These are phyloP conservation scores for Ascochyta lentis DNA, from an alignment of 2,329 filamentous ascomycete species.

Conservation along the genomic window DNA sequence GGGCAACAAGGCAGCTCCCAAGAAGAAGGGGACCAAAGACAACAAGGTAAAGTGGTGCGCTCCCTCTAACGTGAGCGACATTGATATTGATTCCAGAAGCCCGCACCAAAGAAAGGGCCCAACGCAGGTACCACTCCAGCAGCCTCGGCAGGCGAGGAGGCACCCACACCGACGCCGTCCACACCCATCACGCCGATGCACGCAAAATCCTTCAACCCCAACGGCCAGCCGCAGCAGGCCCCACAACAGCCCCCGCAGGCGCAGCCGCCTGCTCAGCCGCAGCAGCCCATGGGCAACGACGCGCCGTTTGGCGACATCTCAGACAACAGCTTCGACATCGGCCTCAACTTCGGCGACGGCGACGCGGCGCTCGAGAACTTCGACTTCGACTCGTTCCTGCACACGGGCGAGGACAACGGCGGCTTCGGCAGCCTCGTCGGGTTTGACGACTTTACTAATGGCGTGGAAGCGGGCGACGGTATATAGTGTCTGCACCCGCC, in stretches of 20 bases:
- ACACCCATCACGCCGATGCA: constrained; percentile 58
- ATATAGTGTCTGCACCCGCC: constrained; percentile 4
- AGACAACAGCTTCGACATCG: constrained; percentile 50
- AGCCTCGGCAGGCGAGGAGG: constrained; percentile 52
- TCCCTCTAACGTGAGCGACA: constrained; percentile 31
- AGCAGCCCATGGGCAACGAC: constrained; percentile 46
- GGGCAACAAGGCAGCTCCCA: constrained; percentile 73
- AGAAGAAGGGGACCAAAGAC: constrained; percentile 74
- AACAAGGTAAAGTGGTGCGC: constrained; percentile 68
- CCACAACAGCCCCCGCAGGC: constrained; percentile 37
- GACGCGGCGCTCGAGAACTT: constrained; percentile 71
- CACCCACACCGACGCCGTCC: constrained; percentile 57
- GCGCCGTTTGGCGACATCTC: constrained; percentile 51
- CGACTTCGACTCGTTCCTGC: constrained; percentile 72
- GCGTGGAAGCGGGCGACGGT: constrained; percentile 41
- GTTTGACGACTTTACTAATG: constrained; percentile 46
- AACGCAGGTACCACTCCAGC: constrained; percentile 51
- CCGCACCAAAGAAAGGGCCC: constrained; percentile 49
- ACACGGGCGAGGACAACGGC: constrained; percentile 58
- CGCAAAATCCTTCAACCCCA: constrained; percentile 49
- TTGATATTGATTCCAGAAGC: constrained; percentile 51
- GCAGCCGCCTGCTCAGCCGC: constrained; percentile 42
- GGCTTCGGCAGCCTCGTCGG: constrained; percentile 43
- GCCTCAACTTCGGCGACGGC: constrained; percentile 57
- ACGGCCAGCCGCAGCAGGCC: constrained; percentile 34